phyloP scores from a whole-genome alignment of 495 filamentous ascomycete species.

The Bombardia bombarda region DNA sequence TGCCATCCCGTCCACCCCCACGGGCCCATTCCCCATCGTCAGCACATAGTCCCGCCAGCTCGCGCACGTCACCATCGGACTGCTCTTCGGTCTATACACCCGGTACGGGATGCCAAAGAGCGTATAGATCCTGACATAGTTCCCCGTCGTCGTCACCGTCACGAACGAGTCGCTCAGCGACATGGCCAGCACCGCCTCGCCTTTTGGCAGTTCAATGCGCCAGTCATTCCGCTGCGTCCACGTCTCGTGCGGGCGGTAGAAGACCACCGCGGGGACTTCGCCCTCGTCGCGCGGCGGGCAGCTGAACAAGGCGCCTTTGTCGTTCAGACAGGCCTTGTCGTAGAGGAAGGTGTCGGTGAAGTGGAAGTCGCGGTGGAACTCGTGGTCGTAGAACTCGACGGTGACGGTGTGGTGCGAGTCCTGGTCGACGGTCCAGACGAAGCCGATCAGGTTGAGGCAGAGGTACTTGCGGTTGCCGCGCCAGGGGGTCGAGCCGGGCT shows the following conservation, averaged over 20 bases:
- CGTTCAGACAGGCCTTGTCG: conserved; percentile 86
- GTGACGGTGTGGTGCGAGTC: conserved; percentile 92
- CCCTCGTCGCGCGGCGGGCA: conserved; percentile 62
- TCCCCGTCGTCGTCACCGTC: conserved; percentile 71
- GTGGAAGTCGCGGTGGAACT: conserved; percentile 87
- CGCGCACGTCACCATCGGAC: conserved; percentile 81
- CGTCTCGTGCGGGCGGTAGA: conserved; percentile 93
- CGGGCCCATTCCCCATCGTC: conserved; percentile 85
- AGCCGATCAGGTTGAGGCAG: conserved; percentile 84
- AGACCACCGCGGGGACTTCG: conserved; percentile 69
- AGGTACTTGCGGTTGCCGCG: conserved; percentile 87
- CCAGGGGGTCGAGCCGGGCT: conserved; percentile 94
- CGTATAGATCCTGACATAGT: conserved; percentile 88
- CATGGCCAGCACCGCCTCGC: conserved; percentile 76
- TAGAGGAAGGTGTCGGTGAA: conserved; percentile 94
- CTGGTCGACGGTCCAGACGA: conserved; percentile 96
- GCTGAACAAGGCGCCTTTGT: conserved; percentile 80
- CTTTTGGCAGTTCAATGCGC: conserved; percentile 73
- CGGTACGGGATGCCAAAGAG: conserved; percentile 84
- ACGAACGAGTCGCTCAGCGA: conserved; percentile 89
- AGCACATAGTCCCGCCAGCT: conserved; percentile 91
- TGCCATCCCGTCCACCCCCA: conserved; percentile 66
- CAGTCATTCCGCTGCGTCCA: conserved; percentile 90
- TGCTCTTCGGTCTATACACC: conserved; percentile 83
- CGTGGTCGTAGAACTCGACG: conserved; percentile 93